A percentile compares a stretch with the other conserved stretches of the same genome.
Conservation (phyloP, 163 green algal genomes). For the Chlorella variabilis region DNA sequence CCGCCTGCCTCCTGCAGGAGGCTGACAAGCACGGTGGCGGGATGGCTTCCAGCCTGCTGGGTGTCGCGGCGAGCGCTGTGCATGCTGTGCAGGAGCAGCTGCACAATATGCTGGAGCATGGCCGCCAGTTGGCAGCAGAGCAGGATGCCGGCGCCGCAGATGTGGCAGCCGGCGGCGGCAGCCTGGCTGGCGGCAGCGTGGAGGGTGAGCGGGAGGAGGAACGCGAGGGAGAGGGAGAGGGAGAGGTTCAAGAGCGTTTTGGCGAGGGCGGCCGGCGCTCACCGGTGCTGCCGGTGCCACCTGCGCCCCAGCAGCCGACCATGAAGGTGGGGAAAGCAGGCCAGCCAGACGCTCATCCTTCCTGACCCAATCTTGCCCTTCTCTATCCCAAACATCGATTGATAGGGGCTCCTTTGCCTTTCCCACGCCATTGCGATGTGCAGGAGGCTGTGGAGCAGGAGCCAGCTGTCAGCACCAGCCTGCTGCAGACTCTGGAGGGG, state of each 20-base stretch:
- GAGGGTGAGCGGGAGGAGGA: not conserved
- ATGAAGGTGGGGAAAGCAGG: constrained; percentile 12
- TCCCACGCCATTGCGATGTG: not conserved
- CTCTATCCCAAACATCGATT: not conserved
- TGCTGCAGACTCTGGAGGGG: constrained; percentile 12
- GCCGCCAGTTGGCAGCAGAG: constrained; percentile 26
- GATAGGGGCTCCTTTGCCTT: not conserved
- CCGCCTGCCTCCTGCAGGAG: not conserved
- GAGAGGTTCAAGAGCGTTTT: not conserved
- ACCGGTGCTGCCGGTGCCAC: not conserved
- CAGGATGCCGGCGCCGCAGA: not conserved
- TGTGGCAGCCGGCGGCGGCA: not conserved
- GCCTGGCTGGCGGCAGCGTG: not conserved
- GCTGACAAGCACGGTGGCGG: not conserved
- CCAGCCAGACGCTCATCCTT: no score
- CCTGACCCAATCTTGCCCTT: no score
- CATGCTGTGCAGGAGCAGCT: constrained; percentile 27
- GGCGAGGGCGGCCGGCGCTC: not conserved
- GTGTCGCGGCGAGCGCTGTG: not conserved
- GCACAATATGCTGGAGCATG: constrained; percentile 17
- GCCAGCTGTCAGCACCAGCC: constrained; percentile 6
- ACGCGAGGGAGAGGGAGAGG: not conserved
- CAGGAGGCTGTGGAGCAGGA: constrained; percentile 19
- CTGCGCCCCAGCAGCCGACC: not conserved
- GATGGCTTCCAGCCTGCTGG: not conserved